phyloP scores from a whole-genome alignment of 1,139 yeast species.

The Hyphopichia burtonii region DNA sequence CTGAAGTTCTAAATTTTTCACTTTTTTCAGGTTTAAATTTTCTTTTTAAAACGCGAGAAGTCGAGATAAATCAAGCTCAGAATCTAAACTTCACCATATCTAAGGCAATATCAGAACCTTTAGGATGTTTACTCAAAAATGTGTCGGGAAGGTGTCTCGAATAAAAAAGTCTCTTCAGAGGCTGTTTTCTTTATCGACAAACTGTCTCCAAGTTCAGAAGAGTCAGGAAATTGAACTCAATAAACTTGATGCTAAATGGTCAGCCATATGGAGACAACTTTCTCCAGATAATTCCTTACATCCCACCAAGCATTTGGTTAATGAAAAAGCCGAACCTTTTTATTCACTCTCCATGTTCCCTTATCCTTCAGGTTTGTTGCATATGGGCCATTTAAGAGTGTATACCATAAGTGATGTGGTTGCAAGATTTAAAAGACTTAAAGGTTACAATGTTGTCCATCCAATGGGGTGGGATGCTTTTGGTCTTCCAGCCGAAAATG shows the following conservation, averaged over 20 bases:
- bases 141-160: neutral
- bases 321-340: conserved; percentile 39
- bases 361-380: conserved; percentile 89
- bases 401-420: conserved; percentile 87
- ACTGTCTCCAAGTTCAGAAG: neutral
- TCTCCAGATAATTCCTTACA: conserved; percentile 42
- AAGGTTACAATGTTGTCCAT: conserved; percentile 77
- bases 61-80: too few relatives aligned
- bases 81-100: too few relatives aligned
- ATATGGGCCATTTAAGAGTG: conserved; percentile 91
- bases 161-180: too few relatives aligned
- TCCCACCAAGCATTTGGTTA: conserved; percentile 36
- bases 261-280: conserved; percentile 43
- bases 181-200: neutral
- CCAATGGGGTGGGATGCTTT: conserved; percentile 99
- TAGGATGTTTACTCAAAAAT: too few relatives aligned
- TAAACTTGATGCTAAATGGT: conserved; percentile 53
- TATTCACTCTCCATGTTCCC: conserved; percentile 90
- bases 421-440: conserved; percentile 73
- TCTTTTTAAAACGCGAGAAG: too few relatives aligned
- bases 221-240: conserved; percentile 4
- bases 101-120: too few relatives aligned
- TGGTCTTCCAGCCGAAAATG: conserved; percentile 97
- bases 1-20: too few relatives aligned
- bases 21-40: too few relatives aligned